Base-by-base conservation (phyloP, 2,329 filamentous ascomycete genomes). In the Dactylellina sp. region DNA sequence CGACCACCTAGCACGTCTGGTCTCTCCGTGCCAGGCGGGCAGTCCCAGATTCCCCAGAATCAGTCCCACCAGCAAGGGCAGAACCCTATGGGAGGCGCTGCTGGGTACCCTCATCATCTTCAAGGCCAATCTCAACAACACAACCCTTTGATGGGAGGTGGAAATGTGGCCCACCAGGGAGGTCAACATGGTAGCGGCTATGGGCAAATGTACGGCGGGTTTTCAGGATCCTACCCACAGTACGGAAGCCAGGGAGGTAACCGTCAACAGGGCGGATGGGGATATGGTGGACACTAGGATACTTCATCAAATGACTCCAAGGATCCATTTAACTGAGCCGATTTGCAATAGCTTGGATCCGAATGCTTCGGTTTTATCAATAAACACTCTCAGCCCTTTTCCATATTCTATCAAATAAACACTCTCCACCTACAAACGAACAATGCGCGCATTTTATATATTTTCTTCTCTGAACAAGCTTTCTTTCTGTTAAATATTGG, bases 1-100 rank as follows among this genome's bases (percentile, higher is more conserved):
- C 75, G 78, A 22, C 78, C 78, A 44, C 70, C 70, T 49, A 74
- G 70, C 61, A 74, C 68, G 7, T 71, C 68, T 60, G 76, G 53
- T 77, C 78, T 61, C 74, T 76, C 22, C 74, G 76, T 59, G 75
- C 77, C 47, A 71, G 76, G 7, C 47, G 72, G 59, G 25, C 75
- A 64, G 75, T 72, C 50, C 60, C 78, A 57, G 61, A 71, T 35
- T 49, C 76, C 77, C 25, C 78, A 79, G 59, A 75, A 76, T 37
- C 76, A 63, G 20, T 64, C 56, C 14, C 75, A 74, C 18, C 68
- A 66, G 24, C 75, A 76, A 49, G 61, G 66, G 46, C 68, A 72
- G 24, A 66, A 46, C 32, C 70, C 57, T 5, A 74, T 74, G 61
- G 62, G 62, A 39, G 62, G 52, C 7, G 62, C 52, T 42, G 68